Conservation (phyloP, 108 stramenopile species). For the Nitzschia sp. region DNA sequence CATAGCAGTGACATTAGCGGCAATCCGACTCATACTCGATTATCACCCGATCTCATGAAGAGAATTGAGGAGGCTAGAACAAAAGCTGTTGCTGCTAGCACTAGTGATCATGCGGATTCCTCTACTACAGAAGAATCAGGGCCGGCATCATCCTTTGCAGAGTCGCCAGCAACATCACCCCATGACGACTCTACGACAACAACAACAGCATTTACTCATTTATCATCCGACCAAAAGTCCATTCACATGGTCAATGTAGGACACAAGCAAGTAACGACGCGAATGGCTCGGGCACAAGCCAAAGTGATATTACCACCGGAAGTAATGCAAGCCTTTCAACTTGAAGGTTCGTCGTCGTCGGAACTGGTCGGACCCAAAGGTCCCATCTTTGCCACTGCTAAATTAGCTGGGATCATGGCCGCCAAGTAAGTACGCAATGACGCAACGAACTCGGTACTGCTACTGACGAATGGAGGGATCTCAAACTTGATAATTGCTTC, state of each 20-base stretch:
- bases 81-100: background rate
- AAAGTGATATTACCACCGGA: conserved; percentile 65
- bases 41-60: conserved; percentile 23
- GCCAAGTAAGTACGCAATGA: conserved; percentile 74
- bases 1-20: background rate
- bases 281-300: conserved; percentile 69
- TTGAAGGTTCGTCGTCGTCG: background rate
- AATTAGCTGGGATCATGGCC: conserved; percentile 86
- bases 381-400: conserved; percentile 83
- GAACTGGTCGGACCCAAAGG: conserved; percentile 86
- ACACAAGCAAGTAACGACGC: conserved; percentile 51
- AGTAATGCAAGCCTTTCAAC: conserved; percentile 55
- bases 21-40: conserved; percentile 3
- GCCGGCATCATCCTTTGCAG: background rate
- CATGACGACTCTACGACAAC: background rate
- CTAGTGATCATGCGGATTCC: background rate
- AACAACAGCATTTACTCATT: conserved; percentile 58
- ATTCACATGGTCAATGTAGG: conserved; percentile 86
- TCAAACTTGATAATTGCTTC: too few species aligned
- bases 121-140: background rate
- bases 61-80: conserved; percentile 28
- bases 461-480: too few species aligned
- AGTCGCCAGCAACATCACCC: background rate
- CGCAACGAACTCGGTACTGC: too few species aligned
- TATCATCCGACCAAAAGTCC: conserved; percentile 44